Percentiles rank a stretch among this genome's conserved stretches.
Conservation (phyloP, 2,329 filamentous ascomycete genomes). For the Pestalotiopsis sp. region DNA sequence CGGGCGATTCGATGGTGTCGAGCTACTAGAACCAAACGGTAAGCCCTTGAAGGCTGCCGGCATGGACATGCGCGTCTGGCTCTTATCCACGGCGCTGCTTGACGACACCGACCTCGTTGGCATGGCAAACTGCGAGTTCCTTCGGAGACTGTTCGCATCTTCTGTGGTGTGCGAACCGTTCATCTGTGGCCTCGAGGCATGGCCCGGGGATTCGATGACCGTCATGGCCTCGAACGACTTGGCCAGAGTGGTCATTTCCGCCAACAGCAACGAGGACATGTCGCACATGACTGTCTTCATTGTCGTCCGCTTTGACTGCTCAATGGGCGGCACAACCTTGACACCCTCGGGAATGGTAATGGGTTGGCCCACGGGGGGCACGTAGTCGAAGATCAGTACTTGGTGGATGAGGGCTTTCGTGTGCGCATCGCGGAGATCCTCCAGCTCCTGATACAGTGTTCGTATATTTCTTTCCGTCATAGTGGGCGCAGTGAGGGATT, state of each 20-base stretch:
- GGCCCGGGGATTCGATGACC: slow-evolving; percentile 76
- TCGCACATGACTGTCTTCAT: slow-evolving; percentile 82
- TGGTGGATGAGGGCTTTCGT: slow-evolving; percentile 78
- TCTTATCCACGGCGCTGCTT: slow-evolving; percentile 57
- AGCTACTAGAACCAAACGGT: slow-evolving; percentile 45
- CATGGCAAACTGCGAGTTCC: slow-evolving; percentile 58
- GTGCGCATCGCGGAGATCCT: slow-evolving; percentile 72
- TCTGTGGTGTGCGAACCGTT: slow-evolving; percentile 47
- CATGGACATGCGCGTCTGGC: slow-evolving; percentile 78
- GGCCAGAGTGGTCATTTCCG: slow-evolving; percentile 75
- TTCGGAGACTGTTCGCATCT: slow-evolving; percentile 45
- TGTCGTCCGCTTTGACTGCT: slow-evolving; percentile 74
- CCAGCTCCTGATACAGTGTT: slow-evolving; percentile 67
- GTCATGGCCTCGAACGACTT: slow-evolving; percentile 74
- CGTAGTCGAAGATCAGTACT: slow-evolving; percentile 78
- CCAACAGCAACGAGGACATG: slow-evolving; percentile 72
- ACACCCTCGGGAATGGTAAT: slow-evolving; percentile 68
- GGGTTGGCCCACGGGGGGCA: slow-evolving; percentile 46
- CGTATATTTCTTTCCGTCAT: slow-evolving; percentile 60
- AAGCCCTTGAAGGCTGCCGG: slow-evolving; percentile 59
- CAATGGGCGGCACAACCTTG: slow-evolving; percentile 68
- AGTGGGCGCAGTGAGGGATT: slow-evolving; percentile 53
- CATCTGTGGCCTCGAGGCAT: slow-evolving; percentile 41
- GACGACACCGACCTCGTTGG: slow-evolving; percentile 58
- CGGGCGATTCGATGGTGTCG: slow-evolving; percentile 48